phyloP scores from a whole-genome alignment of 495 filamentous ascomycete species.

The Melanomma pulvis-pyrius region DNA sequence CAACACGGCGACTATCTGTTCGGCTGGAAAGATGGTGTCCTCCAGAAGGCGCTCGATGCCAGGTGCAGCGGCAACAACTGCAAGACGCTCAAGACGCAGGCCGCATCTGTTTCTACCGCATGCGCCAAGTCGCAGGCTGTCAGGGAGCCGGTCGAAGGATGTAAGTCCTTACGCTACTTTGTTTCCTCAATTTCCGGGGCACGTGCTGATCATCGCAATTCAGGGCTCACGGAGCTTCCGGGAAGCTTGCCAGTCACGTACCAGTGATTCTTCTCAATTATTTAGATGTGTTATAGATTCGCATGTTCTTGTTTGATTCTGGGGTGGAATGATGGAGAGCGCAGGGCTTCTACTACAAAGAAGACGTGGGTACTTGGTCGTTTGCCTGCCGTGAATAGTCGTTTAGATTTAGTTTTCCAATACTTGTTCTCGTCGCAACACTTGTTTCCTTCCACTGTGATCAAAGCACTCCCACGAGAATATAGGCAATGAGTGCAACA shows the following conservation, averaged over 20 bases:
- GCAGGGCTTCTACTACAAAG: too few relatives aligned
- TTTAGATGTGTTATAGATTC: neutral
- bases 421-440: too few relatives aligned
- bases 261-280: slow-evolving; percentile 16
- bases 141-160: slow-evolving; percentile 49
- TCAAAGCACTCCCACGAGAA: too few relatives aligned
- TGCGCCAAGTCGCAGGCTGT: slow-evolving; percentile 46
- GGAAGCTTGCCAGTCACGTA: slow-evolving; percentile 23
- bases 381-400: too few relatives aligned
- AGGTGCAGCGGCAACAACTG: slow-evolving; percentile 51
- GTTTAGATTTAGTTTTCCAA: too few relatives aligned
- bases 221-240: slow-evolving; percentile 29
- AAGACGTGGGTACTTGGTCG: too few relatives aligned
- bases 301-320: neutral
- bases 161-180: slow-evolving; percentile 25
- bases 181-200: neutral
- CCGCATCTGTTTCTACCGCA: slow-evolving; percentile 42
- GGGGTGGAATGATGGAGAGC: neutral
- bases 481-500: too few relatives aligned
- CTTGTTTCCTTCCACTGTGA: too few relatives aligned
- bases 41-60: slow-evolving; percentile 54
- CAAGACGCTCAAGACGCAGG: slow-evolving; percentile 47
- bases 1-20: slow-evolving; percentile 55
- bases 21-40: slow-evolving; percentile 52
- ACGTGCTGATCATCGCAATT: neutral